A percentile compares a stretch with the other conserved stretches of the same genome.
Evolutionary conservation across 805 yeast genomes (phyloP).

Genomic region (Hermanozyma aechmeae): DNA sequence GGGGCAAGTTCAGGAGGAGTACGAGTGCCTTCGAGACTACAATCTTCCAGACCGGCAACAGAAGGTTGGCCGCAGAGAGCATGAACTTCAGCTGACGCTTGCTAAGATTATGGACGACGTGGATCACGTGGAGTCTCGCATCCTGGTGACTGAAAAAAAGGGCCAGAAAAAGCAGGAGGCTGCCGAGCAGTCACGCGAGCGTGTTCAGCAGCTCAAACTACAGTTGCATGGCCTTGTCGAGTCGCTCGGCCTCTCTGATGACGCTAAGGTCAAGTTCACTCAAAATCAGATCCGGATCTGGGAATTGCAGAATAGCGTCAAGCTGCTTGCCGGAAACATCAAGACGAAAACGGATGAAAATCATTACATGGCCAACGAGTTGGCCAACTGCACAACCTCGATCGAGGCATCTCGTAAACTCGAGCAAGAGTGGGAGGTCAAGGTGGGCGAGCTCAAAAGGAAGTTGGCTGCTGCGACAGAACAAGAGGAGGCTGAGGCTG

Average conservation of each 20-base stretch:
- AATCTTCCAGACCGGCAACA: conserved; percentile 34
- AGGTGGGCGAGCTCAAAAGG: conserved; percentile 11
- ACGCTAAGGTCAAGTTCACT: conserved; percentile 11
- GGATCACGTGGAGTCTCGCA: conserved; percentile 27
- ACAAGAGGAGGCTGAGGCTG: conserved; percentile 12
- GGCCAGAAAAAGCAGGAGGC: conserved; percentile 5
- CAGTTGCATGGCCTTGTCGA: no score
- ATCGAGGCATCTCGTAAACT: no score
- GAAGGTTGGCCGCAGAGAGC: conserved; percentile 33
- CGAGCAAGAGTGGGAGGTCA: conserved; percentile 17
- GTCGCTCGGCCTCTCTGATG: no score
- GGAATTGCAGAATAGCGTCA: conserved; percentile 37
- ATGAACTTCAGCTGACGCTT: conserved; percentile 35
- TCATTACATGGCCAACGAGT: conserved; percentile 54
- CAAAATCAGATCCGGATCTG: conserved; percentile 33
- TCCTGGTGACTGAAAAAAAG: conserved; percentile 23
- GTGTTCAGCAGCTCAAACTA: no score
- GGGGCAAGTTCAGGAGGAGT: conserved; percentile 36
- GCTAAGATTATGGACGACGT: conserved; percentile 38
- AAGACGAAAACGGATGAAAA: conserved; percentile 48
- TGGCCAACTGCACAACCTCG: conserved; percentile 42
- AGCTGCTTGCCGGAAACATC: conserved; percentile 31
- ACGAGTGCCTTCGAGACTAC: conserved; percentile 15
- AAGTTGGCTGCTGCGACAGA: conserved; percentile 13
- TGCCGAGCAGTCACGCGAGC: not conserved